Evolutionary conservation across 345 rosid species (phyloP).

Genomic region (Populus pruinosa): DNA sequence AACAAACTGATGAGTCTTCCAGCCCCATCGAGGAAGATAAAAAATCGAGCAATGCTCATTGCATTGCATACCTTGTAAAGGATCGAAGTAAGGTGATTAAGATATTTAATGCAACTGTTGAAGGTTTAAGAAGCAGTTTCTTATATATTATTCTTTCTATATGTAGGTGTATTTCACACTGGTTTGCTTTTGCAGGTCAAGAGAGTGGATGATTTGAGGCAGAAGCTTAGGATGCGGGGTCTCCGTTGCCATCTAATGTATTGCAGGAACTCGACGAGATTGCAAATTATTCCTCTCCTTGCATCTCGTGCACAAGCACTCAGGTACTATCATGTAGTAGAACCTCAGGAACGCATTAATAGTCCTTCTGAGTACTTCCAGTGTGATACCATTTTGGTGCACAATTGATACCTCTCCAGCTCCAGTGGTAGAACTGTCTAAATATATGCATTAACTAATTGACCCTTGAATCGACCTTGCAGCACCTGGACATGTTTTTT

Average conservation of each 20-base stretch:
- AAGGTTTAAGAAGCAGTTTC: neutral
- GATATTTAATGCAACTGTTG: neutral
- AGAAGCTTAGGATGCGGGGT: slow-evolving; percentile 88
- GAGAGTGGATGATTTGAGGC: slow-evolving; percentile 82
- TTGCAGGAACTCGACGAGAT: slow-evolving; percentile 71
- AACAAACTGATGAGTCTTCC: slow-evolving; percentile 31
- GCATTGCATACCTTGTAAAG: slow-evolving; percentile 65
- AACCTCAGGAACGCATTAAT: neutral
- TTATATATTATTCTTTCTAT: neutral
- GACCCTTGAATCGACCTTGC: neutral
- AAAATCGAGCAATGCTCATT: slow-evolving; percentile 61
- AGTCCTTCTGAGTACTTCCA: neutral
- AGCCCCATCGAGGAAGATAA: slow-evolving; percentile 58
- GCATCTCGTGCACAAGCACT: slow-evolving; percentile 96
- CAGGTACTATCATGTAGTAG: slow-evolving; percentile 39
- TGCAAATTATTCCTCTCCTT: slow-evolving; percentile 82
- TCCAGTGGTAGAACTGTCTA: too few species aligned
- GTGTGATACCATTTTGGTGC: too few species aligned
- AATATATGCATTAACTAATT: too few species aligned
- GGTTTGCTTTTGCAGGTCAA: slow-evolving; percentile 48
- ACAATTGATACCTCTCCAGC: too few species aligned
- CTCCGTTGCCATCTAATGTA: slow-evolving; percentile 98
- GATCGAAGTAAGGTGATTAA: slow-evolving; percentile 58
- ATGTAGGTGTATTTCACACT: slow-evolving; percentile 5
- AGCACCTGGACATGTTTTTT: neutral